A percentile compares a stretch with the other conserved stretches of the same genome.
Conservation (phyloP, 2,329 filamentous ascomycete species). For the Zalaria sp. region DNA sequence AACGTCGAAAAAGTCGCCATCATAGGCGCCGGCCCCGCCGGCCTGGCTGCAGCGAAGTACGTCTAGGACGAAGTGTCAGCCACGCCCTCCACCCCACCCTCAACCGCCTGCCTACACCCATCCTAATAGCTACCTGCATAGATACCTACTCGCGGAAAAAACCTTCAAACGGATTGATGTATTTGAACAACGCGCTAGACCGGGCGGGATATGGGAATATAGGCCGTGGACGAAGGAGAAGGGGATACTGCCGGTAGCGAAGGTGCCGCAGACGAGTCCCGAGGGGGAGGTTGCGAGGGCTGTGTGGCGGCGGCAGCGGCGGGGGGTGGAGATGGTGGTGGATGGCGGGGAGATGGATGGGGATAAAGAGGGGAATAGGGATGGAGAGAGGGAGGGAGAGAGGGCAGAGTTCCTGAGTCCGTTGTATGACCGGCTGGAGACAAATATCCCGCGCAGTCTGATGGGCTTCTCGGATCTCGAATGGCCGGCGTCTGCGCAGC, state of each 20-base stretch:
- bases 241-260: not conserved
- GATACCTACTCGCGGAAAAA: conserved; percentile 59
- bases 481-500: conserved; percentile 39
- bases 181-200: conserved; percentile 65
- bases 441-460: conserved; percentile 69
- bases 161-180: conserved; percentile 57
- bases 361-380: not conserved
- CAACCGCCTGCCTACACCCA: not conserved
- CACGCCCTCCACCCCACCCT: not conserved
- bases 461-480: conserved; percentile 64
- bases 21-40: conserved; percentile 70
- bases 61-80: conserved; percentile 2
- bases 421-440: conserved; percentile 69
- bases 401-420: conserved; percentile 61
- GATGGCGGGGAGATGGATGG: conserved; percentile 29
- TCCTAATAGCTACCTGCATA: conserved; percentile 13
- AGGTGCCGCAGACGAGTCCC: conserved; percentile 8
- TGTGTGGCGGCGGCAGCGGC: conserved; percentile 5
- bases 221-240: not conserved
- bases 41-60: conserved; percentile 61
- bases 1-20: conserved; percentile 53
- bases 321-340: no score
- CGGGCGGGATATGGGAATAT: conserved; percentile 83
- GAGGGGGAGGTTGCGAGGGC: conserved; percentile 8
- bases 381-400: conserved; percentile 7